These are phyloP conservation scores for Pleurotus tuber-regium DNA, from an alignment of 768 basidiomycete genomes.

Conservation along the genomic window DNA sequence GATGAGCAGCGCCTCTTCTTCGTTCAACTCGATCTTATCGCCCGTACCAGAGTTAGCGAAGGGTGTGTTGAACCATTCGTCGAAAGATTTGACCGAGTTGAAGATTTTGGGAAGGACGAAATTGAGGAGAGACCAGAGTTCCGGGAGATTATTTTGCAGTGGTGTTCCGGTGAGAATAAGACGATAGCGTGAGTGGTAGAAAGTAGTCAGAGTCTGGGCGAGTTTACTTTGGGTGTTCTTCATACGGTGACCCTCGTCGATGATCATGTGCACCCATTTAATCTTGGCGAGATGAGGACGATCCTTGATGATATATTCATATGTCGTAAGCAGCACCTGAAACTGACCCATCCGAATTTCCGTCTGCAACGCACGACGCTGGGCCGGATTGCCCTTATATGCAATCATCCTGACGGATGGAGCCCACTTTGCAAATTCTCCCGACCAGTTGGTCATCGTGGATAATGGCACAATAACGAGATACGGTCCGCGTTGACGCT, in stretches of 20 bases:
- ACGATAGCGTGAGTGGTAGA: constrained; percentile 90
- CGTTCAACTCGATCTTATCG: constrained; percentile 98
- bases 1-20: constrained; percentile 98
- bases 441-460: constrained; percentile 96
- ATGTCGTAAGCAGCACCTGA: constrained; percentile 92
- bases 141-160: constrained; percentile 94
- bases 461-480: constrained; percentile 95
- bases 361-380: constrained; percentile 73
- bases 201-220: constrained; percentile 84
- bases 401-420: constrained; percentile 75
- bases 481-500: constrained; percentile 90
- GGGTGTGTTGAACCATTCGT: constrained; percentile 99
- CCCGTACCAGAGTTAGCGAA: constrained; percentile 98
- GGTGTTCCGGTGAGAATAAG: constrained; percentile 96
- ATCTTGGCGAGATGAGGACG: constrained; percentile 86
- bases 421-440: constrained; percentile 98
- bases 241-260: constrained; percentile 97
- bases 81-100: constrained; percentile 98
- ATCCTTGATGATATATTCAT: constrained; percentile 98
- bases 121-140: constrained; percentile 93
- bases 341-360: constrained; percentile 81
- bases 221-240: constrained; percentile 93
- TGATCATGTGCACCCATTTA: constrained; percentile 98
- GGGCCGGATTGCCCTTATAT: constrained; percentile 89
- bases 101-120: constrained; percentile 95